Conservation (phyloP, 2,329 filamentous ascomycete species). For the Cladosporium austrohemisphaericum region DNA sequence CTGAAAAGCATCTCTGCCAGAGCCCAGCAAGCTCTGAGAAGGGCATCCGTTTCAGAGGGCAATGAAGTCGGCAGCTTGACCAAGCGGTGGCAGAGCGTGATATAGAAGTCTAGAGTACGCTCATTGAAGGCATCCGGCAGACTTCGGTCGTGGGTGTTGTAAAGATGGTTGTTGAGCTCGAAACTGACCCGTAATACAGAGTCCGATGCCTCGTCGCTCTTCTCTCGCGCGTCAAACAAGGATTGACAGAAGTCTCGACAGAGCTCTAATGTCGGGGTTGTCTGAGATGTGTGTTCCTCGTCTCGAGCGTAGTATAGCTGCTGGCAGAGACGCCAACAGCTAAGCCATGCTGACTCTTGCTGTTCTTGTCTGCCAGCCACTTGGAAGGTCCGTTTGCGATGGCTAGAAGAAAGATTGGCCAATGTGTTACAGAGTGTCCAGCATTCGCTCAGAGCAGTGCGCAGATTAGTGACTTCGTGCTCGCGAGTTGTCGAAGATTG, state of each 20-base stretch:
- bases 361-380: constrained; percentile 69
- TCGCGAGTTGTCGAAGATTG: constrained; percentile 46
- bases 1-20: constrained; percentile 91
- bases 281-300: constrained; percentile 64
- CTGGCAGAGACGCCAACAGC: constrained; percentile 90
- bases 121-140: constrained; percentile 85
- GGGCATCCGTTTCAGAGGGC: constrained; percentile 75
- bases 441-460: constrained; percentile 76
- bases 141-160: constrained; percentile 81
- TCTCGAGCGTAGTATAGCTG: constrained; percentile 79
- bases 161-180: constrained; percentile 91
- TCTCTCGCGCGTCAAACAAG: constrained; percentile 78
- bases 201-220: constrained; percentile 74
- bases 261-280: constrained; percentile 74
- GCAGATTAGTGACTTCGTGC: constrained; percentile 66
- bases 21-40: constrained; percentile 83
- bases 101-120: constrained; percentile 88
- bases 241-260: constrained; percentile 91
- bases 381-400: constrained; percentile 74
- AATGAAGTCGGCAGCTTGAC: constrained; percentile 87
- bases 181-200: constrained; percentile 89
- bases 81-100: constrained; percentile 87
- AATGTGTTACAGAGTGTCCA: constrained; percentile 93
- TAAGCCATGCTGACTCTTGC: constrained; percentile 87
- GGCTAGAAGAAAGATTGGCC: constrained; percentile 76